These are phyloP conservation scores for Drosera capensis DNA, from an alignment of 148 eudicot species.

Conservation along the genomic window DNA sequence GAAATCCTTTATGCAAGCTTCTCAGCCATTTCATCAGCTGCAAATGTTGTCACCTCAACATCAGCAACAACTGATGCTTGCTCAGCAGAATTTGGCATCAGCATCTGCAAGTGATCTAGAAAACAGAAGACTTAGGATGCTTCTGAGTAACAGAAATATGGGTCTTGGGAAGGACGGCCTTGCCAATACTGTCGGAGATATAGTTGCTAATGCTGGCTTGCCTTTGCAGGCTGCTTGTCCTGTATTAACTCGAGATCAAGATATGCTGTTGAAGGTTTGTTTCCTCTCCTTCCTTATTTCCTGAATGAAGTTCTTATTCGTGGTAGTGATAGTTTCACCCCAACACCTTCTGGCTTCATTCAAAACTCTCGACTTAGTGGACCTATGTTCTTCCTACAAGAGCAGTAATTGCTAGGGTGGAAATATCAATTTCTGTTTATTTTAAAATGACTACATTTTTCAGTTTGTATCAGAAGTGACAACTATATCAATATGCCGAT, in stretches of 20 bases:
- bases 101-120: conserved; percentile 41
- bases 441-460: conserved; percentile 1
- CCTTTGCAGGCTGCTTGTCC: conserved; percentile 39
- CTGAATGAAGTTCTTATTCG: too few species aligned
- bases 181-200: conserved; percentile 26
- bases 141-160: conserved; percentile 31
- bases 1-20: conserved; percentile 47
- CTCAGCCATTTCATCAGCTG: conserved; percentile 55
- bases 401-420: too few species aligned
- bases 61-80: conserved; percentile 53
- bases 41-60: conserved; percentile 53
- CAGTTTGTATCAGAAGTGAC: background rate
- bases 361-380: too few species aligned
- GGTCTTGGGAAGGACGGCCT: conserved; percentile 47
- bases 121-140: conserved; percentile 50
- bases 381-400: too few species aligned
- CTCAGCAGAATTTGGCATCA: conserved; percentile 54
- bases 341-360: background rate
- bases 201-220: conserved; percentile 41
- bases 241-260: conserved; percentile 46
- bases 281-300: background rate
- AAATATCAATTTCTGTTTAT: too few species aligned
- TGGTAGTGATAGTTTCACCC: too few species aligned
- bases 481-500: background rate
- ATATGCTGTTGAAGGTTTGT: conserved; percentile 40